phyloP scores from a whole-genome alignment of 78 protist genomes.

The Acrasis kona region DNA sequence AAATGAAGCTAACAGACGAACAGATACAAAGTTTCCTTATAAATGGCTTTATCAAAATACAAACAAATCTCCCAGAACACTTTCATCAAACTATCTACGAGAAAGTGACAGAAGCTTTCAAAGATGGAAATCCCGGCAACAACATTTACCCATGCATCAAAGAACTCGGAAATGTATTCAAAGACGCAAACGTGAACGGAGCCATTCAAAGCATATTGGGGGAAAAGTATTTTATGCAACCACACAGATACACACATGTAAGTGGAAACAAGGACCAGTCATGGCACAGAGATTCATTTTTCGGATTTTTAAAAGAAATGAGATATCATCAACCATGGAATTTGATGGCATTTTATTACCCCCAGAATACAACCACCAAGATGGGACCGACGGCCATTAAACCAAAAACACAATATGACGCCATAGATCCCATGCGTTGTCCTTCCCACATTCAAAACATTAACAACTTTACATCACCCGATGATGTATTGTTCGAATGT shows the following conservation, averaged over 20 bases:
- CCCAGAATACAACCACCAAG: conserved; percentile 8
- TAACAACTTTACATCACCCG: not conserved
- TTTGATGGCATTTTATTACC: conserved; percentile 20
- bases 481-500: not conserved
- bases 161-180: not conserved
- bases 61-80: not conserved
- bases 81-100: not conserved
- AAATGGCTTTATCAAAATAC: not conserved
- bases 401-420: conserved; percentile 5
- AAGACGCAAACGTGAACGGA: not conserved
- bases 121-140: not conserved
- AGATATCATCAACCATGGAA: not conserved
- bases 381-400: conserved; percentile 19
- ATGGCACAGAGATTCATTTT: conserved; percentile 4
- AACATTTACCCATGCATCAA: not conserved
- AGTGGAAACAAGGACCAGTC: conserved; percentile 4
- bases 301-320: not conserved
- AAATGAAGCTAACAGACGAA: not conserved
- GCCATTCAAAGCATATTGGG: conserved; percentile 3
- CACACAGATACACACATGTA: not conserved
- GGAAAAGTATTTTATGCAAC: not conserved
- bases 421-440: not conserved
- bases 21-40: not conserved
- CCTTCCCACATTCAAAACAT: not conserved
- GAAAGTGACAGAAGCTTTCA: too few relatives aligned